Percentiles rank a stretch among this genome's conserved stretches.
These are phyloP conservation scores for Arthrobotrys pseudoclavata DNA, from an alignment of 2,329 filamentous ascomycete genomes.

Conservation along the genomic window DNA sequence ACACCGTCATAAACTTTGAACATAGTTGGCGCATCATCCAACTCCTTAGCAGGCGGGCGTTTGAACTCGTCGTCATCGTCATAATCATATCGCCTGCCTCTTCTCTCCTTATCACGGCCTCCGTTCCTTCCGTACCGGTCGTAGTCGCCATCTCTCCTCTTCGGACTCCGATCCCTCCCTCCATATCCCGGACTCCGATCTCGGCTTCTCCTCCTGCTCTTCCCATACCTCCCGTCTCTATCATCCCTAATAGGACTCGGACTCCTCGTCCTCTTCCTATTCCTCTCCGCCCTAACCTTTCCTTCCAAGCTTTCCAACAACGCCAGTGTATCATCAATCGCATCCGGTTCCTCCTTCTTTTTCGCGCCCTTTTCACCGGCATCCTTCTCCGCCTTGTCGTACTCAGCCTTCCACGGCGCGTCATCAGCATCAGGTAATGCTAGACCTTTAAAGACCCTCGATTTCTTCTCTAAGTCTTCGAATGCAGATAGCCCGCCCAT, in stretches of 20 bases:
- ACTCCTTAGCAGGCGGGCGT: constrained; percentile 76
- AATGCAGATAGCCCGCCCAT: constrained; percentile 66
- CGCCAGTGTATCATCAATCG: constrained; percentile 92
- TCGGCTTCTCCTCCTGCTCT: constrained; percentile 44
- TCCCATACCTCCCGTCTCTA: constrained; percentile 46
- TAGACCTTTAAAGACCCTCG: constrained; percentile 89
- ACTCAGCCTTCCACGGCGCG: constrained; percentile 70
- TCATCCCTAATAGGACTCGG: constrained; percentile 66
- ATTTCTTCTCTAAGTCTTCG: constrained; percentile 77
- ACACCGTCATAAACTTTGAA: constrained; percentile 91
- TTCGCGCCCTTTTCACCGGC: constrained; percentile 63
- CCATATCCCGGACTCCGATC: constrained; percentile 39
- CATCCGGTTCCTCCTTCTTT: constrained; percentile 71
- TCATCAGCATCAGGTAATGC: constrained; percentile 83
- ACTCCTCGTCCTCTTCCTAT: constrained; percentile 69
- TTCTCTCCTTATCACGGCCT: constrained; percentile 51
- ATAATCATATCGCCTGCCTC: constrained; percentile 66
- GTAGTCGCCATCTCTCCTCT: constrained; percentile 38
- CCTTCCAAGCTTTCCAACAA: constrained; percentile 87
- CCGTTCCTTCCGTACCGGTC: constrained; percentile 39
- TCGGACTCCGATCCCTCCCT: constrained; percentile 47
- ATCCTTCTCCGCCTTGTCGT: constrained; percentile 64
- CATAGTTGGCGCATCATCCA: constrained; percentile 84
- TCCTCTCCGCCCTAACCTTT: constrained; percentile 70
- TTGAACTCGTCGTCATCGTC: constrained; percentile 74